Evolutionary conservation across 306 rosid genomes (phyloP).

Genomic region (Medicago lupulina): DNA sequence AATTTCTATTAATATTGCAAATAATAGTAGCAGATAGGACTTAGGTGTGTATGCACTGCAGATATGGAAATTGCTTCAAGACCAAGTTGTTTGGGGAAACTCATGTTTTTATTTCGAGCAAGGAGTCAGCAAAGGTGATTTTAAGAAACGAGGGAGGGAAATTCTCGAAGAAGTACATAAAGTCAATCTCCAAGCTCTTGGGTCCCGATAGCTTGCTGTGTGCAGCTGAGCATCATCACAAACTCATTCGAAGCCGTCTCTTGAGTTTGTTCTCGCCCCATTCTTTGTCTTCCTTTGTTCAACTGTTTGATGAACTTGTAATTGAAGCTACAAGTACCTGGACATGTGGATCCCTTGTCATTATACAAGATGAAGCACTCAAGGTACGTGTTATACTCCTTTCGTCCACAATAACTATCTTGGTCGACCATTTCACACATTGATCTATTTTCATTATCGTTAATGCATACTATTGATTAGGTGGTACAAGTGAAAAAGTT

Average conservation of each 20-base stretch:
- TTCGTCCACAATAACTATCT: too few species aligned
- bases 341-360: conserved; percentile 51
- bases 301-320: conserved; percentile 59
- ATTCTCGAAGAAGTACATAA: conserved; percentile 75
- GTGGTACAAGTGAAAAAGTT: too few species aligned
- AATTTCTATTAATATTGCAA: too few species aligned
- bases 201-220: conserved; percentile 74
- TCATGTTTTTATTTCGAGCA: conserved; percentile 71
- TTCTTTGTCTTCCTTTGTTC: conserved; percentile 55
- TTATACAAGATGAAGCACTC: conserved; percentile 72
- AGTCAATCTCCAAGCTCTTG: conserved; percentile 64
- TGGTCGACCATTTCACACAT: too few species aligned
- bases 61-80: conserved; percentile 81
- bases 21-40: not conserved
- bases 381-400: conserved; percentile 40
- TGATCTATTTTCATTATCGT: too few species aligned
- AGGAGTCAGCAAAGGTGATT: conserved; percentile 64
- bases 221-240: conserved; percentile 70
- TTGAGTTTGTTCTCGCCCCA: conserved; percentile 52
- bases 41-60: conserved; percentile 12
- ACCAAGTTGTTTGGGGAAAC: conserved; percentile 78
- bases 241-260: conserved; percentile 61
- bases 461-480: too few species aligned
- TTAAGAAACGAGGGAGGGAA: conserved; percentile 64
- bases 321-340: conserved; percentile 55